phyloP scores from a whole-genome alignment of 805 yeast species.

The Lipomyces chichibuensis region DNA sequence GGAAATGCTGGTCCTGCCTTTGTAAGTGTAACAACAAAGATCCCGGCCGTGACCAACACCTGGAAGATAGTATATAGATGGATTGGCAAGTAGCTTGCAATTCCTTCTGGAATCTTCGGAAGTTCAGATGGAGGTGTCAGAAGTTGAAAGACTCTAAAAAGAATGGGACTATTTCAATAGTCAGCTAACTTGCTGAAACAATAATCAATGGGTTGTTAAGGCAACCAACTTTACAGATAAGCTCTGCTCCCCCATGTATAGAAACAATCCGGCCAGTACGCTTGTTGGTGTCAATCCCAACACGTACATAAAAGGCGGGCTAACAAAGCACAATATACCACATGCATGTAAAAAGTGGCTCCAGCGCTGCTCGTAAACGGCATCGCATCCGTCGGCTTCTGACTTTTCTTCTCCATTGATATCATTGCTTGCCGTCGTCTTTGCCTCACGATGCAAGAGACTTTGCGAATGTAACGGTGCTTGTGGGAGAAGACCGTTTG shows the following conservation, averaged over 20 bases:
- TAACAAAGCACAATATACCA: background rate
- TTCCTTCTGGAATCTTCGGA: background rate
- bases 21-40: background rate
- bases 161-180: background rate
- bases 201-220: background rate
- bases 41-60: background rate
- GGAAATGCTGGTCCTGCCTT: slow-evolving; percentile 1
- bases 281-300: slow-evolving; percentile 4
- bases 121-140: background rate
- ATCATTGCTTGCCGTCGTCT: background rate
- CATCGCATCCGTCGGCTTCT: background rate
- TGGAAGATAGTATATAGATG: slow-evolving; percentile 2
- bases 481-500: slow-evolving; percentile 3
- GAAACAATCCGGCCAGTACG: background rate
- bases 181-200: background rate
- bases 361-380: slow-evolving; percentile 2
- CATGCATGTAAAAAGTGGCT: background rate
- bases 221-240: background rate
- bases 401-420: background rate
- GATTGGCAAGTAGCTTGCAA: background rate
- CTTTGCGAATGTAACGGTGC: background rate
- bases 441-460: background rate
- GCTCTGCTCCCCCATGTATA: slow-evolving; percentile 2
- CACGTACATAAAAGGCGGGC: slow-evolving; percentile 1
- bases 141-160: background rate